Percentiles rank a stretch among this genome's conserved stretches.
phyloP scores from a whole-genome alignment of 2,329 filamentous ascomycete genomes.

The Diplodia sapinea region DNA sequence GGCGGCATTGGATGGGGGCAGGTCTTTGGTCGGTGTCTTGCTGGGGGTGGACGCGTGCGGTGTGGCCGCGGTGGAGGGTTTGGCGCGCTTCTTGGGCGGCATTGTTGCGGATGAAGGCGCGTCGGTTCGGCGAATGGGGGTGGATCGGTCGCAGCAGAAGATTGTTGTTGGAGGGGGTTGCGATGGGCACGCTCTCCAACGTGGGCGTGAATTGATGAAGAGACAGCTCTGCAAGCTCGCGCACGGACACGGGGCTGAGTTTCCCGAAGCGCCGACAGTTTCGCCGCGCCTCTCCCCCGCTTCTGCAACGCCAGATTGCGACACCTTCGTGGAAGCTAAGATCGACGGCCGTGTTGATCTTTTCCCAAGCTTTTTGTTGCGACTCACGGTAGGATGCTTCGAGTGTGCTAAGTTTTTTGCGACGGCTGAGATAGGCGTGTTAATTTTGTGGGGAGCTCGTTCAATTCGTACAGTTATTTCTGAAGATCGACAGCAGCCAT shows the following conservation, averaged over 20 bases:
- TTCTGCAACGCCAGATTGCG: too few relatives aligned
- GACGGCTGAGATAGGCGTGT: too few relatives aligned
- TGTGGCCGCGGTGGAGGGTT: conserved; percentile 55
- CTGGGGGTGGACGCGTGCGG: conserved; percentile 49
- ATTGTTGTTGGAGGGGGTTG: neutral
- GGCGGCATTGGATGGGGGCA: conserved; percentile 38
- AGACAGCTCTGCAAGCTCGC: neutral
- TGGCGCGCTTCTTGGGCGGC: conserved; percentile 74
- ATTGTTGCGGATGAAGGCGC: conserved; percentile 50
- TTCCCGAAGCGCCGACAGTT: neutral
- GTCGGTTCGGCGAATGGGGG: neutral
- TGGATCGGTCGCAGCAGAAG: neutral
- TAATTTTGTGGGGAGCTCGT: neutral
- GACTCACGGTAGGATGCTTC: too few relatives aligned
- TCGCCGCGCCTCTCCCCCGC: too few relatives aligned
- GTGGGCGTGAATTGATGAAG: neutral
- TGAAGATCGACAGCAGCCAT: neutral
- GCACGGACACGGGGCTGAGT: neutral
- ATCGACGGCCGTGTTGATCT: neutral
- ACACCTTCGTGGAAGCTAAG: too few relatives aligned
- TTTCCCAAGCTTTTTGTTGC: neutral
- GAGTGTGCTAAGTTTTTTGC: neutral
- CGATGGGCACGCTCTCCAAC: neutral
- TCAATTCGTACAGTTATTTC: neutral
- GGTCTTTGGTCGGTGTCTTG: conserved; percentile 49